phyloP scores from a whole-genome alignment of 495 filamentous ascomycete genomes.

The Trichoderma reesei region DNA sequence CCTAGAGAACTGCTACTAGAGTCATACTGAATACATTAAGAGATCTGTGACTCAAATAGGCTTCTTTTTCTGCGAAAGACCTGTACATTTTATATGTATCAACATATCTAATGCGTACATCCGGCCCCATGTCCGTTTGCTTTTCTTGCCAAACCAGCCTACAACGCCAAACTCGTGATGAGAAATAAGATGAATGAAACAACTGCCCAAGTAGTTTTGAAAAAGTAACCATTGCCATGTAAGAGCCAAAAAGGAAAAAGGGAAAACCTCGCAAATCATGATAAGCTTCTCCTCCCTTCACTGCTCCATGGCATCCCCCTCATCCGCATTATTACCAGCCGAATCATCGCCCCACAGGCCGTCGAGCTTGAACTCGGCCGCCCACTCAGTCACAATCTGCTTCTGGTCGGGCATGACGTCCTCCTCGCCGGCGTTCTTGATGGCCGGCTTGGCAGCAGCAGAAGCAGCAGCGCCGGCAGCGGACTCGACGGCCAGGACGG shows the following conservation, averaged over 20 bases:
- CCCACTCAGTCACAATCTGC: conserved; percentile 87
- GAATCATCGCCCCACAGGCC: conserved; percentile 69
- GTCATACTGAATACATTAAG: background rate
- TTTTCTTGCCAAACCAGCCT: conserved; percentile 3
- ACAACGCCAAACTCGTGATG: conserved; percentile 11
- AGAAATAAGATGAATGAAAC: background rate
- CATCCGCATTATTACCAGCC: conserved; percentile 12
- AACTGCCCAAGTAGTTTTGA: background rate
- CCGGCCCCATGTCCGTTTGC: conserved; percentile 1
- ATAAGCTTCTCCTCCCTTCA: conserved; percentile 11
- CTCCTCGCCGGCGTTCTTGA: conserved; percentile 26
- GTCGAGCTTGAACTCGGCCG: conserved; percentile 90
- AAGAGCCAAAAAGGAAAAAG: background rate
- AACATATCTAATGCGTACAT: background rate
- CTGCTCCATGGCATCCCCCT: conserved; percentile 24
- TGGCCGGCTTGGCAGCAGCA: conserved; percentile 17
- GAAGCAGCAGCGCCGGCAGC: conserved; percentile 19
- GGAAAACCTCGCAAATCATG: no score
- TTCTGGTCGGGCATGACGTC: conserved; percentile 55
- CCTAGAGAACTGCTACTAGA: background rate
- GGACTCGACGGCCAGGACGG: conserved; percentile 45
- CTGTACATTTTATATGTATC: background rate
- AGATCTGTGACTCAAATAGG: background rate
- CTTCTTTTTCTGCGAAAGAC: background rate
- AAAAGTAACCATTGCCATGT: background rate